Percentiles rank a stretch among this genome's conserved stretches.
Evolutionary conservation across 1,139 yeast genomes (phyloP).

Genomic region (Suhomyces coccinellae): DNA sequence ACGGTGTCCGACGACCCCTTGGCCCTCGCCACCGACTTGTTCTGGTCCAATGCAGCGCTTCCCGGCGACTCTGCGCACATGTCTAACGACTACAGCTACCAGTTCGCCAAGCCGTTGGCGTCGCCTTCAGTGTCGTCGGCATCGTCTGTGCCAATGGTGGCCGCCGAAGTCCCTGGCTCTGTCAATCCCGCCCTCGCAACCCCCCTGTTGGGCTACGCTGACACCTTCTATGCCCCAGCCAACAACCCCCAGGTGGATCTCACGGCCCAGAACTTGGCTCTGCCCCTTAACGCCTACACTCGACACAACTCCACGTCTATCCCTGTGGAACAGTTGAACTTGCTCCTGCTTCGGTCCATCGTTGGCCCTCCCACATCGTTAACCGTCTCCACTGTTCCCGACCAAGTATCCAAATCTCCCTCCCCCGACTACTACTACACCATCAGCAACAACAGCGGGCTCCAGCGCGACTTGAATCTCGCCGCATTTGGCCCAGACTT

Average conservation of each 20-base stretch:
- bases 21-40: slow-evolving; percentile 11
- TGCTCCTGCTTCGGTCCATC: slow-evolving; percentile 12
- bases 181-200: slow-evolving; percentile 5
- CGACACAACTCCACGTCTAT: slow-evolving; percentile 15
- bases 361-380: slow-evolving; percentile 2
- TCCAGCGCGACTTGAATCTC: slow-evolving; percentile 4
- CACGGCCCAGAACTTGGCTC: not conserved
- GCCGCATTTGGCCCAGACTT: slow-evolving; percentile 7
- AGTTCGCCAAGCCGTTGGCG: slow-evolving; percentile 7
- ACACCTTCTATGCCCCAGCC: slow-evolving; percentile 2
- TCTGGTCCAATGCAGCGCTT: slow-evolving; percentile 1
- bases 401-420: slow-evolving; percentile 11
- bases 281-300: slow-evolving; percentile 11
- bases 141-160: slow-evolving; percentile 14
- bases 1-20: slow-evolving; percentile 4
- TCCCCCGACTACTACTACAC: slow-evolving; percentile 13
- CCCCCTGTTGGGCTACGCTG: slow-evolving; percentile 6
- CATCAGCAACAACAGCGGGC: slow-evolving; percentile 1
- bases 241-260: slow-evolving; percentile 3
- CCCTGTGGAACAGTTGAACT: slow-evolving; percentile 17
- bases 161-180: not conserved
- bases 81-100: slow-evolving; percentile 10
- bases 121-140: slow-evolving; percentile 16
- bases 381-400: slow-evolving; percentile 1
- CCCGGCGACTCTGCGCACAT: slow-evolving; percentile 8